A percentile compares a stretch with the other conserved stretches of the same genome.
These are phyloP conservation scores for Globisporangium mamillatum DNA, from an alignment of 352 stramenopile species.

Conservation along the genomic window DNA sequence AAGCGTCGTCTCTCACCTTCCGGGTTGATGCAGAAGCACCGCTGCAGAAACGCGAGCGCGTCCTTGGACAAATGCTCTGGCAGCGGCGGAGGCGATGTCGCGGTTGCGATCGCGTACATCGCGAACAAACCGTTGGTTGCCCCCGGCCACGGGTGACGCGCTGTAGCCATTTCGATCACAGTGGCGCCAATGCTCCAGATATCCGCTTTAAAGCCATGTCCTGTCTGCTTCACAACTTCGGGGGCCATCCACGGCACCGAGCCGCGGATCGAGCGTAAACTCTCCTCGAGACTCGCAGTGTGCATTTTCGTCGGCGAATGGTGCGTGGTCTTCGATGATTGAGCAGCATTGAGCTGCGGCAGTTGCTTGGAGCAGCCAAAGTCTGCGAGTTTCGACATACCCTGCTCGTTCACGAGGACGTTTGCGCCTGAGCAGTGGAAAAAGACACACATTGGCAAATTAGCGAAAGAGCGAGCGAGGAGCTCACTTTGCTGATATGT, in stretches of 20 bases:
- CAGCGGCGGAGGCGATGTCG: constrained; percentile 48
- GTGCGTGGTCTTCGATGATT: not conserved
- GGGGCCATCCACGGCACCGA: constrained; percentile 87
- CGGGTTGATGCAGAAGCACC: constrained; percentile 75
- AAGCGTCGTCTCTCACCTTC: constrained; percentile 23
- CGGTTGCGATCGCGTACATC: constrained; percentile 70
- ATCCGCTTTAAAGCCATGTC: constrained; percentile 72
- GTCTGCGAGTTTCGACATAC: constrained; percentile 86
- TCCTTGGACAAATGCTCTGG: constrained; percentile 45
- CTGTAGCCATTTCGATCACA: constrained; percentile 82
- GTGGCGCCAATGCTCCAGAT: constrained; percentile 83
- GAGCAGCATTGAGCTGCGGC: constrained; percentile 27
- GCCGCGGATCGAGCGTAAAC: constrained; percentile 74
- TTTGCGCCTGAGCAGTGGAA: constrained; percentile 55
- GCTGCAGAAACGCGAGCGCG: constrained; percentile 51
- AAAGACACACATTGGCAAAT: not conserved
- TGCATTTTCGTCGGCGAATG: constrained; percentile 28
- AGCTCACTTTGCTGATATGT: not conserved
- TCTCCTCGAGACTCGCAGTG: constrained; percentile 82
- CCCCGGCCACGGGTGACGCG: constrained; percentile 59
- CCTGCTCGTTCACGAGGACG: constrained; percentile 86
- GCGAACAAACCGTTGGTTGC: constrained; percentile 58
- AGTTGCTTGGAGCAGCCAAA: constrained; percentile 90
- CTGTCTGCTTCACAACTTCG: constrained; percentile 73
- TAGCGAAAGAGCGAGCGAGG: not conserved